phyloP scores from a whole-genome alignment of 441 rosid genomes.

The Adansonia madagascariensis region DNA sequence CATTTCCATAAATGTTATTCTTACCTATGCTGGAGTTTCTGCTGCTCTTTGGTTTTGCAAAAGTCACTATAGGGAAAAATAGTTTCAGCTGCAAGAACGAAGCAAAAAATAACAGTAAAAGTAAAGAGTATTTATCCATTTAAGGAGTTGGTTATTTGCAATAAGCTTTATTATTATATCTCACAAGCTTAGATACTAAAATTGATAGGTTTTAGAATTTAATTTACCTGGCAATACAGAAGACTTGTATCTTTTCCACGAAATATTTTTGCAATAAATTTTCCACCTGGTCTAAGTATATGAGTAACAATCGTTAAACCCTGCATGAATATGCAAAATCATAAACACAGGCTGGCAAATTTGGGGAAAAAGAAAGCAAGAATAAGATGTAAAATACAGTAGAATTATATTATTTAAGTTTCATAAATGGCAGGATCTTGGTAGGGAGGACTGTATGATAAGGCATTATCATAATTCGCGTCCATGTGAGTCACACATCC shows the following conservation, averaged over 20 bases:
- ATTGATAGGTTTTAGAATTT: slow-evolving; percentile 11
- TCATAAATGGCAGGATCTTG: neutral
- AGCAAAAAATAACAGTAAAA: neutral
- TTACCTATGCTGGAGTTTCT: slow-evolving; percentile 99
- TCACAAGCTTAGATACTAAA: slow-evolving; percentile 10
- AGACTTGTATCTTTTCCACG: slow-evolving; percentile 99
- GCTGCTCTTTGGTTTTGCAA: slow-evolving; percentile 98
- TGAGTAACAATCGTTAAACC: slow-evolving; percentile 91
- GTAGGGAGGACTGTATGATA: neutral
- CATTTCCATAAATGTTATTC: slow-evolving; percentile 20
- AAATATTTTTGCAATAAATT: slow-evolving; percentile 88
- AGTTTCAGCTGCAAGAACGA: slow-evolving; percentile 71
- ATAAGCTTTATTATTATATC: neutral
- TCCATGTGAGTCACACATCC: neutral
- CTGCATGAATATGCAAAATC: slow-evolving; percentile 41
- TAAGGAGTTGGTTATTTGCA: neutral
- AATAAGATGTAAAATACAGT: neutral
- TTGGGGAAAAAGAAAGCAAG: neutral
- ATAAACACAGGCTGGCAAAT: slow-evolving; percentile 1
- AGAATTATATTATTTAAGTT: neutral
- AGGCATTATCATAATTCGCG: neutral
- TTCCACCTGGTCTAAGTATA: slow-evolving; percentile 87
- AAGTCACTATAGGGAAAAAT: slow-evolving; percentile 90
- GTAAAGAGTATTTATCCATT: neutral
- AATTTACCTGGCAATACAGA: slow-evolving; percentile 82